These are phyloP conservation scores for Parasitella parasitica DNA, from an alignment of 371 early-diverging fungal genomes.

Conservation along the genomic window DNA sequence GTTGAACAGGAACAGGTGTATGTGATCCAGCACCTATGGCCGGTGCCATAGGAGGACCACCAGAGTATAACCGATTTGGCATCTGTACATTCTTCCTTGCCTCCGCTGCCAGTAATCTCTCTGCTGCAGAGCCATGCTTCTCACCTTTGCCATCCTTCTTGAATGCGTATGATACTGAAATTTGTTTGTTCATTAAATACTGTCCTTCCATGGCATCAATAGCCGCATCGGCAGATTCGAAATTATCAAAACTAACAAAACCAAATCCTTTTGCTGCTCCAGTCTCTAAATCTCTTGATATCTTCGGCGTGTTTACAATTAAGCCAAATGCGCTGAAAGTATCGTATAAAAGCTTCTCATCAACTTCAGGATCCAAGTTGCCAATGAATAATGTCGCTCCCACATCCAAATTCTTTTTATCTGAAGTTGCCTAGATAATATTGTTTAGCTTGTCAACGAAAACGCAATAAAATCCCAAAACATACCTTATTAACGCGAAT, in stretches of 20 bases:
- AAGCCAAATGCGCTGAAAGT: conserved; percentile 95
- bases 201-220: conserved; percentile 98
- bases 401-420: conserved; percentile 89
- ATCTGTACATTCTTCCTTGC: conserved; percentile 73
- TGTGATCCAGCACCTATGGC: conserved; percentile 1
- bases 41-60: conserved; percentile 43
- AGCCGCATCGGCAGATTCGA: conserved; percentile 95
- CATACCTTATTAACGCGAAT: conserved; percentile 92
- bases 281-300: conserved; percentile 88
- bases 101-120: conserved; percentile 92
- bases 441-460: neutral
- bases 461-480: neutral
- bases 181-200: conserved; percentile 89
- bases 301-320: conserved; percentile 85
- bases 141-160: conserved; percentile 99
- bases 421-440: conserved; percentile 71
- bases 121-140: conserved; percentile 96
- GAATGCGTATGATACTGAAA: conserved; percentile 91
- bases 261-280: conserved; percentile 92
- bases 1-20: conserved; percentile 5
- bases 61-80: conserved; percentile 75
- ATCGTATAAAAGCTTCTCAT: conserved; percentile 94
- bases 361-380: conserved; percentile 91
- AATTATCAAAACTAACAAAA: conserved; percentile 91
- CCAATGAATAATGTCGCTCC: conserved; percentile 97